Percentiles rank a stretch among this genome's conserved stretches.
Evolutionary conservation across 768 basidiomycete species (phyloP).

Genomic region (Asterophora lycoperdoides): DNA sequence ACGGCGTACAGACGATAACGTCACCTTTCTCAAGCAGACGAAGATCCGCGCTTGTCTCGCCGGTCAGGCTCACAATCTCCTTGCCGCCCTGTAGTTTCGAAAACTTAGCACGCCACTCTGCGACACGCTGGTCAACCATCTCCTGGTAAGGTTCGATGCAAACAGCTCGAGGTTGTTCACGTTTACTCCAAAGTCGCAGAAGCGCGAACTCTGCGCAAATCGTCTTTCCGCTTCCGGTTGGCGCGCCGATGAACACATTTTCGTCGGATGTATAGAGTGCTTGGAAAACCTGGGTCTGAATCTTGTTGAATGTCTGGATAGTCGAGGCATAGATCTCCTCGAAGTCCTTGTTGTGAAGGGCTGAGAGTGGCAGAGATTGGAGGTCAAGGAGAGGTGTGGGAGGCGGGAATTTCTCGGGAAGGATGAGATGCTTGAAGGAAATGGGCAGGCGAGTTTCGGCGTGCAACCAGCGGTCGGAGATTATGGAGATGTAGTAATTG

Average conservation of each 20-base stretch:
- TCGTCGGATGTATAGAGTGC: constrained; percentile 95
- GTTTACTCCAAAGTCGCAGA: constrained; percentile 90
- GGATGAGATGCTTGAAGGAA: constrained; percentile 96
- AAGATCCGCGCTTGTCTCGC: constrained; percentile 90
- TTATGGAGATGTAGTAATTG: constrained; percentile 94
- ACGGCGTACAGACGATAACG: constrained; percentile 90
- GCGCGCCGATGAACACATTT: constrained; percentile 94
- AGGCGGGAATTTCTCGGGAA: constrained; percentile 93
- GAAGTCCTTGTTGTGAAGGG: constrained; percentile 90
- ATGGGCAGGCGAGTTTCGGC: constrained; percentile 92
- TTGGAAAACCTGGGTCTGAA: constrained; percentile 98
- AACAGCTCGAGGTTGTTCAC: constrained; percentile 77
- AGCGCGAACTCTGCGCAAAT: constrained; percentile 97
- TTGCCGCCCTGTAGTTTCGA: constrained; percentile 82
- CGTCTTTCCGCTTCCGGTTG: constrained; percentile 96
- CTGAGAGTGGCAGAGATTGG: constrained; percentile 83
- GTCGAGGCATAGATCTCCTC: constrained; percentile 80
- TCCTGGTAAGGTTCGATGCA: constrained; percentile 97
- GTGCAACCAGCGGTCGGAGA: constrained; percentile 95
- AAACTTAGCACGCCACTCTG: constrained; percentile 89
- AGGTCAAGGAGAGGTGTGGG: constrained; percentile 92
- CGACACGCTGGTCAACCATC: constrained; percentile 89
- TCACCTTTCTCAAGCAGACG: constrained; percentile 88
- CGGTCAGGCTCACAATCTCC: constrained; percentile 89
- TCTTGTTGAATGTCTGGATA: constrained; percentile 93